Base-by-base conservation (phyloP, 176 grass and related monocot species). In the Oryza meyeriana region DNA sequence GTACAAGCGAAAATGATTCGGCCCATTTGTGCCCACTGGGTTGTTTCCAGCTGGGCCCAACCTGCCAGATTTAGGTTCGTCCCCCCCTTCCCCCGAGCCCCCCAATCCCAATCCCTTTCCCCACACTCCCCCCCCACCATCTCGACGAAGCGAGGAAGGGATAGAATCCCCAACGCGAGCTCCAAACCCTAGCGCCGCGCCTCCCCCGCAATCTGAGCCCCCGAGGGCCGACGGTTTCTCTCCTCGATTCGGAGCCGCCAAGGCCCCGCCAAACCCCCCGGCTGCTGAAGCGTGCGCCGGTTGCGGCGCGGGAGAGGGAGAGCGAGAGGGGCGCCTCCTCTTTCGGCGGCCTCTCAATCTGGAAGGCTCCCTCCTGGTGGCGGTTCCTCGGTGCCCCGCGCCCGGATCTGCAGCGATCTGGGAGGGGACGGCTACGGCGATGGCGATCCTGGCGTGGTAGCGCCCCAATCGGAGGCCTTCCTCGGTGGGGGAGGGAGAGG, bases 401-500 rank as follows among this genome's bases (percentile, higher is more conserved):
- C 78, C 45, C n/a, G 30, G 85, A 81, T 81, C 78, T 35, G 76
- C 50, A n/a, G 71, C 71, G 85, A 87, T 64, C 85, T 58, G 78
- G 45, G 28, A 28, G n/a, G 22, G 64, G 48, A 61, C 12, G 79
- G 63, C 64, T 29, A 50, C 67, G 64, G 50, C 34, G 36, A 81
- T 44, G 78, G 78, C 71, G 78, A 81, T 87, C 64, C 71, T 31
- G 50, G 55, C 66, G 75, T 61, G 78, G 36, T 76, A 47, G 50
- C 62, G 26, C 42, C 18, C 48, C 22, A 62, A 81, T 81, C 14
- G 78, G 71, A 28, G 72, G 48, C 20, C 76, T 81, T 76, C 16
- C 36, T 36, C 63, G 9, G 71, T 48, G 45, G 29, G 55, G n/a
- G 55, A 59, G 55, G 55, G 9, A 42, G 71, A 87, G 36, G 63